Conservation (phyloP, 129 eudicot species). For the Dittrichia graveolens region DNA sequence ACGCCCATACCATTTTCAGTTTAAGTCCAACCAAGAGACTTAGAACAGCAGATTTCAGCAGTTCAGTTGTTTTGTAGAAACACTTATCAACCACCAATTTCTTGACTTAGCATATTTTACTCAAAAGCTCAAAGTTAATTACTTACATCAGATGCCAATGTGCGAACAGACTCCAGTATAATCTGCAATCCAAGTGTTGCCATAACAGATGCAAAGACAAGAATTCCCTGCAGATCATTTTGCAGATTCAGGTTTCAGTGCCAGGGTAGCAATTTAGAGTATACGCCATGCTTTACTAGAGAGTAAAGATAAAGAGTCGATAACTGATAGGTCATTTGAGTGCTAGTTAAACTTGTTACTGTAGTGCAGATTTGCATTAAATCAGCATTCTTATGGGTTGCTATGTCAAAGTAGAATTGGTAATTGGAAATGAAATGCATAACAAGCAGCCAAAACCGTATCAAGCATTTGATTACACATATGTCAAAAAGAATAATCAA, state of each 20-base stretch:
- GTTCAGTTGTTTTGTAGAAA: not conserved
- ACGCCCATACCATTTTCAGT: no score
- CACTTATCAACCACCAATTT: slow-evolving; percentile 9
- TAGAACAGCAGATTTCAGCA: not conserved
- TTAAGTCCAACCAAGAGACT: not conserved
- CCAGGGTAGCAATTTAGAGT: slow-evolving; percentile 12
- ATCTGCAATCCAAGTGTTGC: slow-evolving; percentile 90
- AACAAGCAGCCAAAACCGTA: no score
- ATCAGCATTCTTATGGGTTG: no score
- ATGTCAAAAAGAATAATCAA: no score
- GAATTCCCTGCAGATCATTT: slow-evolving; percentile 66
- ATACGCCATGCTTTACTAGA: no score
- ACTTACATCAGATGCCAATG: slow-evolving; percentile 61
- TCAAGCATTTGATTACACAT: no score
- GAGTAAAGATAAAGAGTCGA: no score
- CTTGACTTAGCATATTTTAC: not conserved
- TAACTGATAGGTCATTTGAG: no score
- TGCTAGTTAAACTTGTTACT: no score
- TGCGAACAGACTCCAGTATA: slow-evolving; percentile 70
- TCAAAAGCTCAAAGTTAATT: not conserved
- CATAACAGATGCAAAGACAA: slow-evolving; percentile 92
- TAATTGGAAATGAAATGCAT: no score
- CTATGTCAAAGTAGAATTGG: no score
- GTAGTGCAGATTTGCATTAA: no score
- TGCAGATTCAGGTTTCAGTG: slow-evolving; percentile 12